A percentile compares a stretch with the other conserved stretches of the same genome.
phyloP scores from a whole-genome alignment of 2,329 filamentous ascomycete species.

The Beauveria medogensis region DNA sequence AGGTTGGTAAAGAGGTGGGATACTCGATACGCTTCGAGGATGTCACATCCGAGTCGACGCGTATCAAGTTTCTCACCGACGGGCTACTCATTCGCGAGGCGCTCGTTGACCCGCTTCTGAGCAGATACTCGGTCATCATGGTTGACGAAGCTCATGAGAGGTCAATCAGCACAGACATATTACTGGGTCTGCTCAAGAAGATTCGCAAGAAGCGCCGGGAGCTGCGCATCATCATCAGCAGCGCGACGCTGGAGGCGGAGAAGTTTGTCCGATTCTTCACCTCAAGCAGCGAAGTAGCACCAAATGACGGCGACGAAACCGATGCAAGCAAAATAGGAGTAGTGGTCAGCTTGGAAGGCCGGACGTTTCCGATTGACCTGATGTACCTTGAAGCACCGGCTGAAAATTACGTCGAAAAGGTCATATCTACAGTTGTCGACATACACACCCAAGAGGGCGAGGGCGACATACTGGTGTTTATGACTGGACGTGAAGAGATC shows the following conservation, averaged over 20 bases:
- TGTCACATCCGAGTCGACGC: constrained; percentile 73
- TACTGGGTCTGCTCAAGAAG: constrained; percentile 91
- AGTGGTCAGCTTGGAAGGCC: constrained; percentile 80
- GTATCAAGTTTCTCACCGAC: constrained; percentile 93
- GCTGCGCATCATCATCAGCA: constrained; percentile 82
- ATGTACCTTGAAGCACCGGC: constrained; percentile 71
- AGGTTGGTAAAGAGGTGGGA: constrained; percentile 82
- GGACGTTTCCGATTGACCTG: constrained; percentile 81
- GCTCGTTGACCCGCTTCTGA: constrained; percentile 82
- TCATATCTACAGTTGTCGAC: constrained; percentile 75
- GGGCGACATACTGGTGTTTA: constrained; percentile 84
- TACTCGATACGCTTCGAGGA: constrained; percentile 93
- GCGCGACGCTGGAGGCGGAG: constrained; percentile 86
- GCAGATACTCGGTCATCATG: constrained; percentile 92
- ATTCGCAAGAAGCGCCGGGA: constrained; percentile 73
- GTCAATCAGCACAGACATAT: constrained; percentile 83
- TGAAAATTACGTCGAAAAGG: constrained; percentile 80
- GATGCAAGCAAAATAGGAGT: constrained; percentile 23
- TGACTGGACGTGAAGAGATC: constrained; percentile 91
- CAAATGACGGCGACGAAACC: constrained; percentile 20
- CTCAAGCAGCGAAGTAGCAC: constrained; percentile 25
- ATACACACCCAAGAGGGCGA: constrained; percentile 75
- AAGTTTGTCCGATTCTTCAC: constrained; percentile 75
- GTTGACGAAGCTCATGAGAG: constrained; percentile 95
- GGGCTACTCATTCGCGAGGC: constrained; percentile 86